Base-by-base conservation (phyloP, 2,329 filamentous ascomycete species). In the Aureobasidium leucospermi region DNA sequence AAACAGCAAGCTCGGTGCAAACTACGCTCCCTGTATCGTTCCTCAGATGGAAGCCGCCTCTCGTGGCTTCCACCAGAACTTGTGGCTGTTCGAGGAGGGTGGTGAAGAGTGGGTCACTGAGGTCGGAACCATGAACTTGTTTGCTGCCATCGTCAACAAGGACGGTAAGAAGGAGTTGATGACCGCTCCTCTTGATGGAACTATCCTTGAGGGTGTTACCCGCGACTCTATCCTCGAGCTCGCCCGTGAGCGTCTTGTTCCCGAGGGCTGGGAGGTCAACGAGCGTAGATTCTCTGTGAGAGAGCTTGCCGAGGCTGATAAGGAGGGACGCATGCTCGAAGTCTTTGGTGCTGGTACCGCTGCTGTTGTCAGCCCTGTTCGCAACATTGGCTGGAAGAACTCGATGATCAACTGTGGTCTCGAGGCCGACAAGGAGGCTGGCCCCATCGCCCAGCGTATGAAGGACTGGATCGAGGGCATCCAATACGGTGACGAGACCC, bases 21-120 rank as follows among this genome's bases (percentile, higher is more conserved):
- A 99, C 83, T 99, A 99, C 74, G 94, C 94, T n/a, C 94, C 94
- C 6, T 97, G 94, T 79, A 93, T 99, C 69, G 80, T 97, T n/a
- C 94, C 94, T 16, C 94, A 99, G 77, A 84, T 94, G 68, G 85
- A 96, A 76, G 94, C 94, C 43, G 90, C 91, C 47, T 88, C 86
- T 74, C 85, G 91, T 60, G 94, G 94, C 23, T 96, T 92, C 82
- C 93, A 97, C 77, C 94, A 99, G 79, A 99, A 97, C 76, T 81
- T 99, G 58, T 99, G 94, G 94, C 79, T 99, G 34, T 99, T 97
- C 71, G 92, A 92, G 45, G 64, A 64, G 47, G 68, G 66, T 5
- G 71, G 71, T 10, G 90, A 97, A 75, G 90, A 97, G 74, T 96
- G 87, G 70, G 87, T 97, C 61, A 99, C 94, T 48, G 94, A 99